Base-by-base conservation (phyloP, 2,329 filamentous ascomycete genomes). In the Cytospora paraplurivora region DNA sequence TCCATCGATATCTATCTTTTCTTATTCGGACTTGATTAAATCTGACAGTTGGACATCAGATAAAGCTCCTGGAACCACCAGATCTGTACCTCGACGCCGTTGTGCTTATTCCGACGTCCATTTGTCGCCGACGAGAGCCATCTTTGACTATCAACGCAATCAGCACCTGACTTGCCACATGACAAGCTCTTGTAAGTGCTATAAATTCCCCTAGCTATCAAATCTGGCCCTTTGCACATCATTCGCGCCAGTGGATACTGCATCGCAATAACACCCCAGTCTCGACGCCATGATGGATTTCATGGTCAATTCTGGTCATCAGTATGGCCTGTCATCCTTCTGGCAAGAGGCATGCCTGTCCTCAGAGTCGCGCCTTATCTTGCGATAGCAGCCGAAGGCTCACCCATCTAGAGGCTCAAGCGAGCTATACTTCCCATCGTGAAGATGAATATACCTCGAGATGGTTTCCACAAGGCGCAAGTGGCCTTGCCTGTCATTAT, bases 111-210 rank as follows among this genome's bases (percentile, higher is more conserved):
- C 63, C 63, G 63, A 65, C 44, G 54, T 21, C 19, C 19, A 38
- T 65, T 65, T 54, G 54, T 57, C 54, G 59, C 59, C 34, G 49
- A 56, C 59, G 27, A 44, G 38, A 52, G 51, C 59, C 59, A 41
- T 41, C 13, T 17, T 21, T 33, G 19, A 34, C 59, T 61, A 61
- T 61, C 59, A 61, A 55, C 59, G 59, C 59, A 61, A 61, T 61
- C 53, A 62, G 56, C 63, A 65, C 63, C 63, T 65, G 63, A 62
- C 63, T 51, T 61, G 63, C 51, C 63, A 65, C 60, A 62, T 65
- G 63, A 61, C 63, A 65, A 59, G 38, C 49, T 50, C 57, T 33
- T 62, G 63, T 65, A 62, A 65, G 63, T 65, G 54, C 63, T 62
- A 38, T 62, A 37, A 21, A 52, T 34, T 47, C 13, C 38, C 58